Percentiles rank a stretch among this genome's conserved stretches.
Conservation (phyloP, 345 rosid genomes). For the Cardamine occulta region DNA sequence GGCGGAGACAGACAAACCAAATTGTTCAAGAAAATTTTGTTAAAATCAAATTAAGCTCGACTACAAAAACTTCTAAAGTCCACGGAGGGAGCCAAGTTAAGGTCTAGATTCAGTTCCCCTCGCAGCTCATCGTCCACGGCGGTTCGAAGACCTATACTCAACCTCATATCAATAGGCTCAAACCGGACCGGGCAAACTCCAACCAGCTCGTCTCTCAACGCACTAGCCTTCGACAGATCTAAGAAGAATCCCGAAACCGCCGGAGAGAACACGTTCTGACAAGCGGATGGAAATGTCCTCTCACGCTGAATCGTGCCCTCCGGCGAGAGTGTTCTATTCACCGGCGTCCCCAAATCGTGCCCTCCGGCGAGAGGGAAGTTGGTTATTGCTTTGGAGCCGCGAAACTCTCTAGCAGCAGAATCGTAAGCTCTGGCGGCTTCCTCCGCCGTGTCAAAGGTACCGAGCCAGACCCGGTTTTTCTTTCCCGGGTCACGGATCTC, state of each 20-base stretch:
- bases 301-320: slow-evolving; percentile 37
- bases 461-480: slow-evolving; percentile 71
- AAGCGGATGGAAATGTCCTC: not conserved
- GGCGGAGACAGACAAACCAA: not conserved
- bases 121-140: slow-evolving; percentile 46
- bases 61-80: not conserved
- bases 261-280: slow-evolving; percentile 43
- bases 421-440: slow-evolving; percentile 71
- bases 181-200: slow-evolving; percentile 32
- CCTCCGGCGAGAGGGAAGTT: slow-evolving; percentile 50
- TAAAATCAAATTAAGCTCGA: not conserved
- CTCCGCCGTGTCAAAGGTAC: slow-evolving; percentile 64
- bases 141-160: slow-evolving; percentile 40
- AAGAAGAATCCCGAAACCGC: slow-evolving; percentile 14
- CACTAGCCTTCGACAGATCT: slow-evolving; percentile 3
- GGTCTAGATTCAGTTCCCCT: slow-evolving; percentile 51
- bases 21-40: not conserved
- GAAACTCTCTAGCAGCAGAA: slow-evolving; percentile 58
- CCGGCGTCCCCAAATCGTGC: slow-evolving; percentile 41
- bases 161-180: slow-evolving; percentile 44
- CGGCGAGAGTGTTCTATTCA: slow-evolving; percentile 40
- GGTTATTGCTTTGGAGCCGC: slow-evolving; percentile 64
- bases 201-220: slow-evolving; percentile 6
- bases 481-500: slow-evolving; percentile 69
- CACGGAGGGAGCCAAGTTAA: slow-evolving; percentile 54